Evolutionary conservation across 1,284 basidiomycete species (phyloP).

Genomic region (Volvariella volvacea): DNA sequence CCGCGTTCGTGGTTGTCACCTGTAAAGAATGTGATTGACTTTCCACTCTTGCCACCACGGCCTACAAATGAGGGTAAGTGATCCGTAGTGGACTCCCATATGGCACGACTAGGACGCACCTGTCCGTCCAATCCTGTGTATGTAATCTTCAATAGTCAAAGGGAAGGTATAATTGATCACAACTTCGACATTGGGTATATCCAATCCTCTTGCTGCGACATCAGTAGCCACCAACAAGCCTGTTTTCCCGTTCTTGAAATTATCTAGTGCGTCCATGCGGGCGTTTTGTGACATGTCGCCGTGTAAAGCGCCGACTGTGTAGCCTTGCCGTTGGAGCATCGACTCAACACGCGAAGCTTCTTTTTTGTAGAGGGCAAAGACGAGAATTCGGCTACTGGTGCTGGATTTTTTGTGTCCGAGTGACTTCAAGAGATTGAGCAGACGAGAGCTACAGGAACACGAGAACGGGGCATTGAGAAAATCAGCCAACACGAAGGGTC

Average conservation of each 20-base stretch:
- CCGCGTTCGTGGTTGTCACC: slow-evolving; percentile 80
- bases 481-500: neutral
- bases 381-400: slow-evolving; percentile 68
- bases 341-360: slow-evolving; percentile 88
- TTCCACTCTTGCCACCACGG: slow-evolving; percentile 86
- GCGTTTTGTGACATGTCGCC: slow-evolving; percentile 90
- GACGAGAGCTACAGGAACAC: slow-evolving; percentile 47
- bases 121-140: slow-evolving; percentile 96
- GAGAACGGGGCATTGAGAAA: slow-evolving; percentile 5
- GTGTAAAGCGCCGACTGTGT: slow-evolving; percentile 84
- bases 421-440: slow-evolving; percentile 56
- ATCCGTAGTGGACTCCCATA: neutral
- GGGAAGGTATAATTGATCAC: slow-evolving; percentile 98
- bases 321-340: slow-evolving; percentile 75
- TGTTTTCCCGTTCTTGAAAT: slow-evolving; percentile 83
- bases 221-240: slow-evolving; percentile 94
- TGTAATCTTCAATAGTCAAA: slow-evolving; percentile 92
- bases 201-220: slow-evolving; percentile 93
- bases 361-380: slow-evolving; percentile 98
- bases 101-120: slow-evolving; percentile 36
- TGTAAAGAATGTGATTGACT: slow-evolving; percentile 96
- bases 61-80: slow-evolving; percentile 37
- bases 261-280: slow-evolving; percentile 82
- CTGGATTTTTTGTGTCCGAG: slow-evolving; percentile 61
- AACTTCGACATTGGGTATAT: slow-evolving; percentile 93